Evolutionary conservation across 1,139 yeast species (phyloP).

Genomic region (Candida albicans): DNA sequence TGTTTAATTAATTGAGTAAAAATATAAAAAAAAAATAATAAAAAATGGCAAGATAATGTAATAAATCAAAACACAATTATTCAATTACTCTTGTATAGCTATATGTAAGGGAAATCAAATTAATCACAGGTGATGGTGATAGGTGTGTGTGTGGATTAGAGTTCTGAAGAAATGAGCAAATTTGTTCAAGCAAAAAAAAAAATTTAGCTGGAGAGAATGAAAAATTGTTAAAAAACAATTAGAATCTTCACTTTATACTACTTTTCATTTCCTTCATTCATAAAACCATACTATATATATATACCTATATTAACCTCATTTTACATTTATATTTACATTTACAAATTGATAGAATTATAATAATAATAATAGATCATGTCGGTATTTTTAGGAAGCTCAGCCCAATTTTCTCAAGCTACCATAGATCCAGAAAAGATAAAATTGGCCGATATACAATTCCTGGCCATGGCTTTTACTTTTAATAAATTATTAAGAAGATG

Average conservation of each 20-base stretch:
- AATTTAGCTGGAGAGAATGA: background rate
- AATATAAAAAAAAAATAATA: background rate
- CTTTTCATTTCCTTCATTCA: background rate
- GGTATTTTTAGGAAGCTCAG: constrained; percentile 50
- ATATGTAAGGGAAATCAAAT: background rate
- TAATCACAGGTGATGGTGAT: background rate
- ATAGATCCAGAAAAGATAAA: constrained; percentile 68
- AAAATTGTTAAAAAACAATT: background rate
- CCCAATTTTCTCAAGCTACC: constrained; percentile 42
- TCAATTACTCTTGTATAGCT: background rate
- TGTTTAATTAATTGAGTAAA: background rate
- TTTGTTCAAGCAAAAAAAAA: background rate
- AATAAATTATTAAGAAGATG: constrained; percentile 59
- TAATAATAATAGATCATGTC: constrained; percentile 47
- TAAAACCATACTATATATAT: too few species aligned
- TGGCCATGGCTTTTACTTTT: constrained; percentile 69
- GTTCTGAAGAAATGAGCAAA: background rate
- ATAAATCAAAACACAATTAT: background rate
- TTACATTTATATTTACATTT: too few species aligned
- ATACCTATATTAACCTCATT: too few species aligned
- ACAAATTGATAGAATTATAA: too few species aligned
- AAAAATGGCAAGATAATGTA: background rate
- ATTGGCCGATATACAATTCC: constrained; percentile 74
- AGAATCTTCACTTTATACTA: too few species aligned
- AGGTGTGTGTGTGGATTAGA: background rate